Conservation (phyloP, 164 flowering plant genomes). For the Vitis amurensis region DNA sequence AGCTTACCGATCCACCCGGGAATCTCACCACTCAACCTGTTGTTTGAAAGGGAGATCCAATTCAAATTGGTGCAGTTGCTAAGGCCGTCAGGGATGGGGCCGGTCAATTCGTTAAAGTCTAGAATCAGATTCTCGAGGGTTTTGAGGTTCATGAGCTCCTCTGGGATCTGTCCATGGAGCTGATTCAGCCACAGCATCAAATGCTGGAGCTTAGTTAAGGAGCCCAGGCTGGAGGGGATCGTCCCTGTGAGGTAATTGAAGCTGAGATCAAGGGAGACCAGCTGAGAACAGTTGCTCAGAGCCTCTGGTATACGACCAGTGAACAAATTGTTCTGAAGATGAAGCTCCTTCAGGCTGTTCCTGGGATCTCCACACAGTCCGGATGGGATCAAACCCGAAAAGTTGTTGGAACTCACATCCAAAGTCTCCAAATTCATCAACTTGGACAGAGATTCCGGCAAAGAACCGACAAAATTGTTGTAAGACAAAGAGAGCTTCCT, state of each 20-base stretch:
- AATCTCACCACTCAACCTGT: slow-evolving; percentile 67
- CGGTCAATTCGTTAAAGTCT: slow-evolving; percentile 80
- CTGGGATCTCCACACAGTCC: slow-evolving; percentile 46
- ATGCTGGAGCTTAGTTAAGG: slow-evolving; percentile 63
- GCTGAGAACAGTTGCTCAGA: slow-evolving; percentile 71
- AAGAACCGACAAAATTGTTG: slow-evolving; percentile 53
- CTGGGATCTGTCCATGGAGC: slow-evolving; percentile 78
- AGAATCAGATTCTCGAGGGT: slow-evolving; percentile 76
- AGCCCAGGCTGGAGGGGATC: slow-evolving; percentile 76
- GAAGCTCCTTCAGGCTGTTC: slow-evolving; percentile 55
- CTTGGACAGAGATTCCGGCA: slow-evolving; percentile 56
- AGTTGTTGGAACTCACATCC: slow-evolving; percentile 78
- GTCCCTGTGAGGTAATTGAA: slow-evolving; percentile 76
- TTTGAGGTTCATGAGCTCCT: slow-evolving; percentile 47
- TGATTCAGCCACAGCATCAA: slow-evolving; percentile 79
- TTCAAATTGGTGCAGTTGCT: slow-evolving; percentile 78
- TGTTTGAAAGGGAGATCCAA: slow-evolving; percentile 94
- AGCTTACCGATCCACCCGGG: slow-evolving; percentile 73
- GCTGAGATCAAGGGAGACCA: slow-evolving; percentile 85
- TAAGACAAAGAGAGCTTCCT: slow-evolving; percentile 50
- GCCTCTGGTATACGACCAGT: slow-evolving; percentile 61
- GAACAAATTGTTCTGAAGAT: slow-evolving; percentile 72
- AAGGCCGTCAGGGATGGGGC: slow-evolving; percentile 69
- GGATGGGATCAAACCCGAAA: slow-evolving; percentile 68
- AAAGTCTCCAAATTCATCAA: slow-evolving; percentile 58